phyloP scores from a whole-genome alignment of 345 rosid genomes.

The Pistacia integerrima region DNA sequence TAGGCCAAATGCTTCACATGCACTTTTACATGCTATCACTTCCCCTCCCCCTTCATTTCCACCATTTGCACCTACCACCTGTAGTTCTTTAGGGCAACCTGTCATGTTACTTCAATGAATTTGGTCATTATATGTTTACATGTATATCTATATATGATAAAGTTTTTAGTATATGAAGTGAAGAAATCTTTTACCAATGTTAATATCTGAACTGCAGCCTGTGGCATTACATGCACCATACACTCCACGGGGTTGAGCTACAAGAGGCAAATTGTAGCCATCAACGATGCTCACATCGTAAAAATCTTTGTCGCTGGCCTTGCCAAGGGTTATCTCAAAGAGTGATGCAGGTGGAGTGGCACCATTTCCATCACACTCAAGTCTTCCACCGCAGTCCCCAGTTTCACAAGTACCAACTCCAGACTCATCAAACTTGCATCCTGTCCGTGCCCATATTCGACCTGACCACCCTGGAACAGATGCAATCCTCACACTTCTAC shows the following conservation, averaged over 20 bases:
- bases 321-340: slow-evolving; percentile 76
- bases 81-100: slow-evolving; percentile 95
- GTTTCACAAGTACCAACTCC: slow-evolving; percentile 74
- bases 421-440: slow-evolving; percentile 63
- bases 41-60: slow-evolving; percentile 33
- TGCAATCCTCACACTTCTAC: slow-evolving; percentile 55
- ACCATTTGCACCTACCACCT: slow-evolving; percentile 63
- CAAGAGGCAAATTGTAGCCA: slow-evolving; percentile 84
- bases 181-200: slow-evolving; percentile 43
- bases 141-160: no score
- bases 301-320: slow-evolving; percentile 54
- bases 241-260: slow-evolving; percentile 65
- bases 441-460: slow-evolving; percentile 88
- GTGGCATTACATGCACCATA: slow-evolving; percentile 77
- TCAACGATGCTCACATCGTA: slow-evolving; percentile 86
- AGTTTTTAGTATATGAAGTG: background rate
- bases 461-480: slow-evolving; percentile 85
- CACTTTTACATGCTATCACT: slow-evolving; percentile 81
- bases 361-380: slow-evolving; percentile 74
- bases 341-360: slow-evolving; percentile 85
- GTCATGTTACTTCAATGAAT: slow-evolving; percentile 10
- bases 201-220: slow-evolving; percentile 70
- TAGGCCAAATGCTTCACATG: slow-evolving; percentile 82
- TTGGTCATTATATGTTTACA: background rate
- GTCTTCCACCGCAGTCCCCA: slow-evolving; percentile 79